Conservation (phyloP, 164 flowering plant genomes). For the Litsea cubeba region DNA sequence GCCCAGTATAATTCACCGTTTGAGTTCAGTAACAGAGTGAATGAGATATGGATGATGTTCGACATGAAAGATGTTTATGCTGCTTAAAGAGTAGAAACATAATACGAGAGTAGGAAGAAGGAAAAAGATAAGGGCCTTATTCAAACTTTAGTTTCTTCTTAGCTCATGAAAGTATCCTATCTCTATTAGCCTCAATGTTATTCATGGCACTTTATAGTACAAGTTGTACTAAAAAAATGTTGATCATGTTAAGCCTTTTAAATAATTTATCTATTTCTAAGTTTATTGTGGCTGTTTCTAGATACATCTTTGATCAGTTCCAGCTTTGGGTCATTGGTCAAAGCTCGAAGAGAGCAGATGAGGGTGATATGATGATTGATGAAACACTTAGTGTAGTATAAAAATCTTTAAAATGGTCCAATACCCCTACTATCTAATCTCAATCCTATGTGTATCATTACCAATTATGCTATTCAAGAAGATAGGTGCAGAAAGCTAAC, state of each 20-base stretch:
- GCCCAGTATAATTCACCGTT: slow-evolving; percentile 94
- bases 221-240: not conserved
- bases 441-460: not conserved
- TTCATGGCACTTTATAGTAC: not conserved
- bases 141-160: not conserved
- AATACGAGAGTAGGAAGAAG: not conserved
- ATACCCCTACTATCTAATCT: not conserved
- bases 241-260: not conserved
- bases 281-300: not conserved
- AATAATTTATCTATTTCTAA: not conserved
- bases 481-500: not conserved
- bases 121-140: not conserved
- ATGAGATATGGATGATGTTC: slow-evolving; percentile 82
- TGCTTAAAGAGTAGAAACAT: not conserved
- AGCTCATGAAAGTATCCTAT: not conserved
- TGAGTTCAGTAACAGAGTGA: slow-evolving; percentile 65
- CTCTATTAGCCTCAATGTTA: not conserved
- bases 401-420: not conserved
- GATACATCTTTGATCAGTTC: not conserved
- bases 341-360: not conserved
- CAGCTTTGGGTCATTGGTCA: not conserved
- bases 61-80: slow-evolving; percentile 33
- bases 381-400: not conserved
- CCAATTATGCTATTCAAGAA: not conserved
- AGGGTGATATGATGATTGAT: not conserved